Conservation (phyloP, 306 rosid species). For the Citrullus amarus region DNA sequence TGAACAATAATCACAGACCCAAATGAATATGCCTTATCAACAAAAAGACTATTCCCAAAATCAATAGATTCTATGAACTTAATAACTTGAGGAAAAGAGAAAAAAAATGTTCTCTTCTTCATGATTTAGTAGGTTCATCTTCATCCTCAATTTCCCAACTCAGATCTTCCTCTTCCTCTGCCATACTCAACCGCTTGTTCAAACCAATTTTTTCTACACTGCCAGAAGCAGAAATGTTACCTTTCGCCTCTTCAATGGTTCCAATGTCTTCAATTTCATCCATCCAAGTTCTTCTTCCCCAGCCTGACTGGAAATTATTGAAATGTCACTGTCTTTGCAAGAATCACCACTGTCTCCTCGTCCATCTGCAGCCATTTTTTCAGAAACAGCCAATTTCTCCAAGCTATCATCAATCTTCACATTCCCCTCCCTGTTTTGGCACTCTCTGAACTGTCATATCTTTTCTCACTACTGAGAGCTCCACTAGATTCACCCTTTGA, state of each 20-base stretch:
- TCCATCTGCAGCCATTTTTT: conserved; percentile 21
- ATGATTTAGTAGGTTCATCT: conserved; percentile 30
- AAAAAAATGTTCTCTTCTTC: conserved; percentile 4
- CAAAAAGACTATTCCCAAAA: not conserved
- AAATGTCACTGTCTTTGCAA: conserved; percentile 68
- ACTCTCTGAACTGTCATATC: conserved; percentile 11
- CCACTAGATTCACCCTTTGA: conserved; percentile 16
- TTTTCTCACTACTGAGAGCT: conserved; percentile 8
- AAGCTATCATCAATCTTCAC: conserved; percentile 15
- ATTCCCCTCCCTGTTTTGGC: conserved; percentile 13
- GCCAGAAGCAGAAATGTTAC: conserved; percentile 17
- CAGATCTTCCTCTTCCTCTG: conserved; percentile 62
- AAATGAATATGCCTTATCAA: not conserved
- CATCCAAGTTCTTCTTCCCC: conserved; percentile 84
- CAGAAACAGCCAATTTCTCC: conserved; percentile 11
- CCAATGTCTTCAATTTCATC: conserved; percentile 76
- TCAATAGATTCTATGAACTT: not conserved
- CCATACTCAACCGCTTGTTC: conserved; percentile 32
- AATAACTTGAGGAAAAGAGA: not conserved
- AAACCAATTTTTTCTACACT: conserved; percentile 31
- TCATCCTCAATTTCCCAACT: conserved; percentile 89
- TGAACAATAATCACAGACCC: conserved; percentile 4
- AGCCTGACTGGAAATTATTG: conserved; percentile 68
- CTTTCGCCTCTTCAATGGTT: conserved; percentile 47
- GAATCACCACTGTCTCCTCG: conserved; percentile 47